Conservation (phyloP, 225 moss, liverwort and hornwort species). For the Ulota crispa region DNA sequence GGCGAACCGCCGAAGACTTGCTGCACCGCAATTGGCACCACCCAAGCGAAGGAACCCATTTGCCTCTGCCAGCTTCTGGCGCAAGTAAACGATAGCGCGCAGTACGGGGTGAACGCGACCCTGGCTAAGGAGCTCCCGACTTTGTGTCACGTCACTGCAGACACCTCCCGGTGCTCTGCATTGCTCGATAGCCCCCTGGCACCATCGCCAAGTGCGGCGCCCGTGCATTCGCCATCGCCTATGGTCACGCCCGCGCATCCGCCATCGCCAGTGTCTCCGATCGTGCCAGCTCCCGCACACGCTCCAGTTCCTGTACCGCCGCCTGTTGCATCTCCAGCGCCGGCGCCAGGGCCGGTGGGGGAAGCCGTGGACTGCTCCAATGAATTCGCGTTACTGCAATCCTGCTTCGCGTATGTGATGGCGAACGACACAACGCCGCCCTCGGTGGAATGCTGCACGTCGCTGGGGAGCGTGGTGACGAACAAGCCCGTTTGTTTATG, state of each 20-base stretch:
- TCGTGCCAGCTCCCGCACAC: not conserved
- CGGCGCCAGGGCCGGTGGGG: conserved; percentile 9
- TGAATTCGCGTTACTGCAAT: conserved; percentile 38
- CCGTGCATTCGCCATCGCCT: not conserved
- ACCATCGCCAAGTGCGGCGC: conserved; percentile 3
- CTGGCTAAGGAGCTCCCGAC: conserved; percentile 40
- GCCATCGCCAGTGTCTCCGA: not conserved
- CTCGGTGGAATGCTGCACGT: conserved; percentile 32
- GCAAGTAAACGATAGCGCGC: conserved; percentile 35
- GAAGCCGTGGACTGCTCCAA: conserved; percentile 46
- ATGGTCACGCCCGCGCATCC: not conserved
- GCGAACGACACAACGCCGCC: conserved; percentile 49
- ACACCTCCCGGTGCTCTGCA: conserved; percentile 42
- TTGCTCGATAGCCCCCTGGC: conserved; percentile 31
- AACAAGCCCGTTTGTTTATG: conserved; percentile 44
- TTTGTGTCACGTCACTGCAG: conserved; percentile 37
- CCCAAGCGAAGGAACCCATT: conserved; percentile 39
- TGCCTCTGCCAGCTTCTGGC: conserved; percentile 53
- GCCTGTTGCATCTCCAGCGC: not conserved
- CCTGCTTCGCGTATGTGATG: conserved; percentile 44
- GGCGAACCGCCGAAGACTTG: conserved; percentile 34
- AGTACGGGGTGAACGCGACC: conserved; percentile 48
- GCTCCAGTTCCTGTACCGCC: not conserved
- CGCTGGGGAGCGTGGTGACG: conserved; percentile 30
- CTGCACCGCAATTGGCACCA: conserved; percentile 35